Conservation (phyloP, 1,139 yeast species). For the Casaregolazyma lundiana region DNA sequence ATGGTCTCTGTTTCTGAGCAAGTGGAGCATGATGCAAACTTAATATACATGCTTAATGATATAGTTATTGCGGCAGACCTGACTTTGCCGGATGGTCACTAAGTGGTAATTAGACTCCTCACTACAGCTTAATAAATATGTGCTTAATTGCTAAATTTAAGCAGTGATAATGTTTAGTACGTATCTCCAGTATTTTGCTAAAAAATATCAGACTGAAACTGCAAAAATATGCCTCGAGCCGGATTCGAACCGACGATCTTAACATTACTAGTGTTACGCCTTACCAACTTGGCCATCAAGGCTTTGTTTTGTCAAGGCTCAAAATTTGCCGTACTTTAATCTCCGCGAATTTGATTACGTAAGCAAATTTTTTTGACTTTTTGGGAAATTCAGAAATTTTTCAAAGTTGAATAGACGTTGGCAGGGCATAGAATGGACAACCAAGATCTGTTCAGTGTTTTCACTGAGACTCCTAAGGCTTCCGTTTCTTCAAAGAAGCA, state of each 20-base stretch:
- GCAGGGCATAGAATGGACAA: conserved; percentile 9
- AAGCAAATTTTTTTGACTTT: not conserved
- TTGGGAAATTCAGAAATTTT: not conserved
- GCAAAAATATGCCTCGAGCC: conserved; percentile 60
- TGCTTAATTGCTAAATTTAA: no score
- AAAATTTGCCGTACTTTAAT: not conserved
- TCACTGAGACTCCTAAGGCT: conserved; percentile 11
- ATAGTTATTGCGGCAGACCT: conserved; percentile 24
- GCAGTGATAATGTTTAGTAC: not conserved
- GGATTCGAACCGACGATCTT: conserved; percentile 87
- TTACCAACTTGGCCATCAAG: conserved; percentile 83
- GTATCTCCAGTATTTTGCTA: not conserved
- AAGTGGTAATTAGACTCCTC: not conserved
- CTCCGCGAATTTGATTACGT: no score
- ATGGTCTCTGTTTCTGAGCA: conserved; percentile 24
- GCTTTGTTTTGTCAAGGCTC: conserved; percentile 25
- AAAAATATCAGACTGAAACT: not conserved
- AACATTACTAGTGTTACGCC: conserved; percentile 91
- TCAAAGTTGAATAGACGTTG: not conserved
- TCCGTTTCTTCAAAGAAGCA: not conserved
- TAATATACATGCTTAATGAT: conserved; percentile 32
- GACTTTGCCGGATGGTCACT: conserved; percentile 6
- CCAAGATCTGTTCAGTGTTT: conserved; percentile 13
- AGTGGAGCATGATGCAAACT: conserved; percentile 32
- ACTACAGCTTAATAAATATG: no score